phyloP scores from a whole-genome alignment of 768 basidiomycete genomes.

The Galerina sulciceps region DNA sequence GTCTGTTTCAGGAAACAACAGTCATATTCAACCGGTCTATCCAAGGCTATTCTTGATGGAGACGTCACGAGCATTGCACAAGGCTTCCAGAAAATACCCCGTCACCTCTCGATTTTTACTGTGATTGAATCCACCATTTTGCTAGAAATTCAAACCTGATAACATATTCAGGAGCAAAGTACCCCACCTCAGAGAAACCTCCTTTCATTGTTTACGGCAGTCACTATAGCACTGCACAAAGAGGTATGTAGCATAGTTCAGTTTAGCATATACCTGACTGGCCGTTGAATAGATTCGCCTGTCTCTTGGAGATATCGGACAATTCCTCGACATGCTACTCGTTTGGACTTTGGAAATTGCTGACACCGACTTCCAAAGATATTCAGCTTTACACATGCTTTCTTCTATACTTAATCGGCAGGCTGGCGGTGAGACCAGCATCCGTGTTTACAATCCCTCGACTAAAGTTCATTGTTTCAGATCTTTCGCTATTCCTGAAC shows the following conservation, averaged over 20 bases:
- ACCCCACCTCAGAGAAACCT: conserved; percentile 61
- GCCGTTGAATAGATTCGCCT: conserved; percentile 48
- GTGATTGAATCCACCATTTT: conserved; percentile 36
- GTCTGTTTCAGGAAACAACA: conserved; percentile 62
- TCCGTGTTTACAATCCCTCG: neutral
- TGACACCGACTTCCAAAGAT: conserved; percentile 54
- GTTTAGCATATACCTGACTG: neutral
- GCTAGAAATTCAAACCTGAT: conserved; percentile 7
- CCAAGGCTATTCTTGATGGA: conserved; percentile 61
- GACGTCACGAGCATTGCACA: conserved; percentile 54
- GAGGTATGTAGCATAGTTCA: conserved; percentile 50
- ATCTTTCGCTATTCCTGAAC: conserved; percentile 48
- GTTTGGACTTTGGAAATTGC: conserved; percentile 60
- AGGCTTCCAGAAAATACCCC: conserved; percentile 53
- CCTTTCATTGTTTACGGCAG: conserved; percentile 68
- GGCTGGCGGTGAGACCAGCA: conserved; percentile 54
- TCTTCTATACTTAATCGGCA: conserved; percentile 82
- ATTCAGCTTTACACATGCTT: conserved; percentile 59
- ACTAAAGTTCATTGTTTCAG: conserved; percentile 32
- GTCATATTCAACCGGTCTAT: conserved; percentile 45
- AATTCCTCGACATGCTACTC: conserved; percentile 58
- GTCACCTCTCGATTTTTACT: conserved; percentile 51
- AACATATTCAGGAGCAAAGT: conserved; percentile 42
- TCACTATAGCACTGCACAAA: conserved; percentile 63
- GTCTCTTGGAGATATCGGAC: conserved; percentile 50